Percentiles rank a stretch among this genome's conserved stretches.
phyloP scores from a whole-genome alignment of 768 basidiomycete genomes.

The Kwoniella heveanensis region DNA sequence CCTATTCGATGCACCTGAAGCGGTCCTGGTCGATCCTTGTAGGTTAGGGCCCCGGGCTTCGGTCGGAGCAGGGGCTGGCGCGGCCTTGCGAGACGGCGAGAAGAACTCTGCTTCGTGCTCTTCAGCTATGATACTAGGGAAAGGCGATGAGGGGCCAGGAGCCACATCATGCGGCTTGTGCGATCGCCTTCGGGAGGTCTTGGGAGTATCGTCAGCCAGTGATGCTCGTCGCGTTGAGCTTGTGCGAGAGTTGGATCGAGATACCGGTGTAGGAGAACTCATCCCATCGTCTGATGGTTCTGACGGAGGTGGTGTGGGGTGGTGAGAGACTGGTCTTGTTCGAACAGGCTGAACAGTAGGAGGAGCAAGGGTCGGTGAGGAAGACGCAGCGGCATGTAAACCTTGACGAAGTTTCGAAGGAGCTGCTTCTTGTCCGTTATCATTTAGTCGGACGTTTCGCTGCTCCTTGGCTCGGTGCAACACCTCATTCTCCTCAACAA shows the following conservation, averaged over 20 bases:
- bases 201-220: neutral
- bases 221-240: slow-evolving; percentile 8
- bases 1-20: neutral
- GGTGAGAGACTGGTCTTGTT: slow-evolving; percentile 4
- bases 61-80: neutral
- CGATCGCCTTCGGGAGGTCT: neutral
- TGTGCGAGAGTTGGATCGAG: slow-evolving; percentile 11
- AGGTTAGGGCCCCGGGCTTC: neutral
- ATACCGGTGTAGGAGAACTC: slow-evolving; percentile 19
- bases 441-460: slow-evolving; percentile 69
- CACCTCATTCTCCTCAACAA: slow-evolving; percentile 59
- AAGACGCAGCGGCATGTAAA: slow-evolving; percentile 35
- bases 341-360: slow-evolving; percentile 35
- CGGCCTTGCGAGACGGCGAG: slow-evolving; percentile 11
- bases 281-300: slow-evolving; percentile 26
- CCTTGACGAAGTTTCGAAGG: slow-evolving; percentile 47
- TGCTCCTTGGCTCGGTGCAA: no score
- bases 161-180: neutral
- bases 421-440: slow-evolving; percentile 18
- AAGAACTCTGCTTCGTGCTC: slow-evolving; percentile 63
- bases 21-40: neutral
- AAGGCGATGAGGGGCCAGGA: slow-evolving; percentile 51
- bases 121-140: slow-evolving; percentile 80
- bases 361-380: slow-evolving; percentile 28
- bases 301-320: slow-evolving; percentile 27